Percentiles rank a stretch among this genome's conserved stretches.
phyloP scores from a whole-genome alignment of 768 basidiomycete species.

The Lactifluus rugatus region DNA sequence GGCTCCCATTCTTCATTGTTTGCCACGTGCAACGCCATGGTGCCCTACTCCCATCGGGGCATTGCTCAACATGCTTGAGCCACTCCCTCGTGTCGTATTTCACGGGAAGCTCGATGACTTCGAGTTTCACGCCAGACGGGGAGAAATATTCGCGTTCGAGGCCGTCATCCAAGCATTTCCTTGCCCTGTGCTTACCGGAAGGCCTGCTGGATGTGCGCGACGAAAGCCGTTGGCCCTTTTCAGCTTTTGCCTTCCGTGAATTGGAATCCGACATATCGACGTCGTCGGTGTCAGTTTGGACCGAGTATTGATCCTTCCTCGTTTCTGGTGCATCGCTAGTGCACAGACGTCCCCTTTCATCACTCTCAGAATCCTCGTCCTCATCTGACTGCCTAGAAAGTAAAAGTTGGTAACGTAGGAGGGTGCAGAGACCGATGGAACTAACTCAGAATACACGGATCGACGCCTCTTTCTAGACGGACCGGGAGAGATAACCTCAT shows the following conservation, averaged over 20 bases:
- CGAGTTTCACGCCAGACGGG: slow-evolving; percentile 17
- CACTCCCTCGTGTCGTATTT: slow-evolving; percentile 18
- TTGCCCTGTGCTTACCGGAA: slow-evolving; percentile 1
- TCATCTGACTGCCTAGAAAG: slow-evolving; percentile 5
- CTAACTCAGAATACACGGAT: slow-evolving; percentile 1
- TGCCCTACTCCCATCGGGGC: slow-evolving; percentile 14
- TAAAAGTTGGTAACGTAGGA: background rate
- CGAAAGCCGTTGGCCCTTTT: background rate
- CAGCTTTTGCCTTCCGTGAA: background rate
- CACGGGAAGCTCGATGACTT: slow-evolving; percentile 19
- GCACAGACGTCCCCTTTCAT: background rate
- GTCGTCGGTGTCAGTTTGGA: background rate
- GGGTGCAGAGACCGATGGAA: background rate
- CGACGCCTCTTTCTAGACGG: slow-evolving; percentile 9
- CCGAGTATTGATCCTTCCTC: background rate
- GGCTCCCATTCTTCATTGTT: slow-evolving; percentile 27
- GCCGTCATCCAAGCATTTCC: background rate
- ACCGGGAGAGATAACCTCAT: background rate
- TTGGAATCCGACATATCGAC: slow-evolving; percentile 6
- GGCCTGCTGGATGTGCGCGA: background rate
- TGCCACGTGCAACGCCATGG: slow-evolving; percentile 36
- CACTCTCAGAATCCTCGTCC: slow-evolving; percentile 1
- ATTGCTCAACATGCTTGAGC: slow-evolving; percentile 16
- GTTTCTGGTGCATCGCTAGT: background rate
- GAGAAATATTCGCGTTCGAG: slow-evolving; percentile 15